Conservation (phyloP, 106 monocot genomes). For the Cymbidium sinense region DNA sequence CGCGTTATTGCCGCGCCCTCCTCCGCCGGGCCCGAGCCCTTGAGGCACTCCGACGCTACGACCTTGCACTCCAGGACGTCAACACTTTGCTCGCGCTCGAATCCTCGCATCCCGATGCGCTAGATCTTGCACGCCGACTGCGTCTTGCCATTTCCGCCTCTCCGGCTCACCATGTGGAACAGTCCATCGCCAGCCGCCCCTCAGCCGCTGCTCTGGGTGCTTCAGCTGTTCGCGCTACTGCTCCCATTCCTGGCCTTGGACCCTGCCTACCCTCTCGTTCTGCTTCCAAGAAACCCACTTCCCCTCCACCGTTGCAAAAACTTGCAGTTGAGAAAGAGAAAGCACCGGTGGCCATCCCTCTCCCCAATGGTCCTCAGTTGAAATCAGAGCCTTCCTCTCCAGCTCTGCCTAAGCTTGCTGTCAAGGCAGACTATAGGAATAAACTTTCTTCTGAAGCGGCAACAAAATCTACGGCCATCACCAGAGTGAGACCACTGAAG, state of each 20-base stretch:
- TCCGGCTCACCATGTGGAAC: not conserved
- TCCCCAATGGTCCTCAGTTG: not conserved
- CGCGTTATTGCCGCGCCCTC: conserved; percentile 84
- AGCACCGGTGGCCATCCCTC: not conserved
- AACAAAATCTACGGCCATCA: not conserved
- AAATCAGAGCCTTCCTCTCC: not conserved
- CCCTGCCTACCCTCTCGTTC: conserved; percentile 82
- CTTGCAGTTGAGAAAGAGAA: not conserved
- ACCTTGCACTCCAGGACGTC: conserved; percentile 65
- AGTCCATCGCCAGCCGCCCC: conserved; percentile 32
- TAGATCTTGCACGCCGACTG: conserved; percentile 44
- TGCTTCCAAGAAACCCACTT: conserved; percentile 35
- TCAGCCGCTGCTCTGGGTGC: conserved; percentile 87
- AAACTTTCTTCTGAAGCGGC: not conserved
- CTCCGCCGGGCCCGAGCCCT: conserved; percentile 85
- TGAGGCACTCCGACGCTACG: no score
- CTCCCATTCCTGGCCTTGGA: conserved; percentile 70
- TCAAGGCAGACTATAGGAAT: not conserved
- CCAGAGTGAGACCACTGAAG: conserved; percentile 60
- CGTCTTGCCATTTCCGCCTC: not conserved
- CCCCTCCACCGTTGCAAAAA: conserved; percentile 10
- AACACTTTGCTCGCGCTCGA: conserved; percentile 48
- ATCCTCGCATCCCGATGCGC: conserved; percentile 47
- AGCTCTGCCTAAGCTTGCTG: not conserved
- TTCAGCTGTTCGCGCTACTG: conserved; percentile 55